Evolutionary conservation across 1,284 basidiomycete species (phyloP), one percentile per base, ranked within the genome.

Genomic region (Stygiomarasmius scandens): DNA sequence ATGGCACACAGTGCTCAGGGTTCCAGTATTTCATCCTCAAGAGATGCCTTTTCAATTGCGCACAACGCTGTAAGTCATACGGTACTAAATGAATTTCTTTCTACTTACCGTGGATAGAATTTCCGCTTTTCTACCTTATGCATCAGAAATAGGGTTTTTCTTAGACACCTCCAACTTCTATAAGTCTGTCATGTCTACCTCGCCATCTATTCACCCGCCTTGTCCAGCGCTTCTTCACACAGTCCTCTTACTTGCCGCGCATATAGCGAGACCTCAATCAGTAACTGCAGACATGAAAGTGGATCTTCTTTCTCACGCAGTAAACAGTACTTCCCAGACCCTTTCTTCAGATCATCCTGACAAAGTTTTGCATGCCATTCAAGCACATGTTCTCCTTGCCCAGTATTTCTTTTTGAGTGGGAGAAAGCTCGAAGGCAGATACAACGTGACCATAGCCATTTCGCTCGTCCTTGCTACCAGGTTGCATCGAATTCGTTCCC

Each of bases 331-430:
- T 69, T 61, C 55, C 14, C 63, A 65, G 24, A 65, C 68, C 27
- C 63, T 70, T 5, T 58, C 66, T 10, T 63, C 63, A 11, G 64
- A 71, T 12, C 71, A 77, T 57, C 73, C 77, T 2, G 64, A 70
- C 36, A 67, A 67, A 38, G 69, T 76, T 3, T 62, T 79, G 12
- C 74, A 80, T 52, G 69, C 69, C 16, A 72, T 81, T 36, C 79
- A 81, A 61, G 77, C 79, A 0, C 77, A 81, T 54, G 68, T 79
- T 2, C 70, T 83, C 8, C 69, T 83, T 19, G 72, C 78, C 0
- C 71, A 72, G 52, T 81, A 79, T 63, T 78, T 78, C 64, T 72
- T 77, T 53, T 72, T 71, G 54, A 66, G 70, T 34, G 73, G 72
- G 20, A 69, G 75, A 9, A 64, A 71, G 20, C 66, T 81, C 1